Base-by-base conservation (phyloP, 352 stramenopile species). In the Pythium aquatile region DNA sequence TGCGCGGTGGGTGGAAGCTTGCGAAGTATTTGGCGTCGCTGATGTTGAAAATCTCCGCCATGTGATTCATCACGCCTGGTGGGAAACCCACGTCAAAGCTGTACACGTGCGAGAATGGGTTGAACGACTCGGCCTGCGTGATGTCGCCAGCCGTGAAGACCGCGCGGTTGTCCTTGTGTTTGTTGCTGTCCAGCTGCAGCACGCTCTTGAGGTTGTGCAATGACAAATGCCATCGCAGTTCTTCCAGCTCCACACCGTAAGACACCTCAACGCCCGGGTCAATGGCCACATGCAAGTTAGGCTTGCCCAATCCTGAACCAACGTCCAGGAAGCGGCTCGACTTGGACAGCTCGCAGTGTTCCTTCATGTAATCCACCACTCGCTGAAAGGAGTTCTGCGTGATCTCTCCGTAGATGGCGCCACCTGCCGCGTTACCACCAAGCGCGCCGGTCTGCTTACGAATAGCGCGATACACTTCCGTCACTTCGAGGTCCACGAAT, bases 51-150 rank as follows among this genome's bases (percentile, higher is more conserved):
- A 97, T 98, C 26, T 80, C 58, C 1, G 94, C 88, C 56, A 99
- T 90, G 57, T 94, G 75, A 61, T 96, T 74, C 80, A 98, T 98
- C 16, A 98, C 90, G 40, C 85, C 72, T 1, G 96, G 96, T n/a
- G 97, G 97, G 69, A 99, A 99, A 14, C 96, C 97, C 58, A 99
- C 96, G 61, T 99, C 97, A 72, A 99, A 99, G 83, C 97, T 99
- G 76, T 99, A 99, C 24, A 99, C 87, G 75, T 99, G 97, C 6
- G 96, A 98, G 67, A 99, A 99, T 0, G 96, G 96, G 75, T 99
- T 93, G 40, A 99, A 96, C 32, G 86, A 96, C 35, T 88, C 79
- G 0, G 96, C 96, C 63, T 96, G 73, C 11, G 87, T 97, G 61
- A 99, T 98, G 74, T 99, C 95, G 10, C 92, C 94, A 8, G 91